Evolutionary conservation across 2,329 filamentous ascomycete species (phyloP).

Genomic region (Microcyclosporella mali): DNA sequence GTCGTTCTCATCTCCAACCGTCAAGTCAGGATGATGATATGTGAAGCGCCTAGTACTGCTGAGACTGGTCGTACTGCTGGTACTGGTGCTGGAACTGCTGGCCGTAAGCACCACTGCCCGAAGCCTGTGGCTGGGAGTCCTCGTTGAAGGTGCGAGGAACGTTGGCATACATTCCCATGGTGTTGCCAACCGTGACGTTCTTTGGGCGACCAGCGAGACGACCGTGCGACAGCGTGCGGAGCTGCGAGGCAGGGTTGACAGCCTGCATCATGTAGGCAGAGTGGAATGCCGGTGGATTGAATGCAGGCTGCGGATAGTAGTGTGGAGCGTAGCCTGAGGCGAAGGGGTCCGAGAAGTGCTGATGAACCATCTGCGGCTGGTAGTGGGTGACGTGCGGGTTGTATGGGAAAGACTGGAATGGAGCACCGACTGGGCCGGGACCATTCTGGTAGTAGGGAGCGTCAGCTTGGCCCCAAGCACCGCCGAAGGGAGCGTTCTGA

Average conservation of each 20-base stretch:
- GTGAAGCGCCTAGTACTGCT: conserved; percentile 1
- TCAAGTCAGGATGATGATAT: background rate
- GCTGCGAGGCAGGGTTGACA: conserved; percentile 14
- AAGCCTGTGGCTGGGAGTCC: background rate
- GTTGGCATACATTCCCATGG: background rate
- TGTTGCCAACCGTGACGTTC: conserved; percentile 11
- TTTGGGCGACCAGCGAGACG: conserved; percentile 17
- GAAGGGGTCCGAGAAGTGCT: conserved; percentile 1
- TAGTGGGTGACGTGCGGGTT: background rate
- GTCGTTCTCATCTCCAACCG: background rate
- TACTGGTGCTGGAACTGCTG: conserved; percentile 1
- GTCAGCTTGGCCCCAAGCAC: background rate
- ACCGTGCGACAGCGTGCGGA: conserved; percentile 17
- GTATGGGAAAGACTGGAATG: background rate
- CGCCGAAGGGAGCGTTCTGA: background rate
- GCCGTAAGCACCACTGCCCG: conserved; percentile 2
- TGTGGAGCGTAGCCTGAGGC: background rate
- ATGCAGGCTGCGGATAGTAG: background rate
- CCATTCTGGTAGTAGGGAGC: conserved; percentile 1
- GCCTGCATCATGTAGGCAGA: background rate
- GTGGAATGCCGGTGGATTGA: background rate
- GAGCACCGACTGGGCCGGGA: conserved; percentile 5
- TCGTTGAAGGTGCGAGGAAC: conserved; percentile 5
- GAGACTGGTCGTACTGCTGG: background rate
- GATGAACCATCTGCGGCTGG: background rate